Percentiles rank a stretch among this genome's conserved stretches.
These are phyloP conservation scores for Amorphotheca resinae DNA, from an alignment of 495 filamentous ascomycete species.

Conservation along the genomic window DNA sequence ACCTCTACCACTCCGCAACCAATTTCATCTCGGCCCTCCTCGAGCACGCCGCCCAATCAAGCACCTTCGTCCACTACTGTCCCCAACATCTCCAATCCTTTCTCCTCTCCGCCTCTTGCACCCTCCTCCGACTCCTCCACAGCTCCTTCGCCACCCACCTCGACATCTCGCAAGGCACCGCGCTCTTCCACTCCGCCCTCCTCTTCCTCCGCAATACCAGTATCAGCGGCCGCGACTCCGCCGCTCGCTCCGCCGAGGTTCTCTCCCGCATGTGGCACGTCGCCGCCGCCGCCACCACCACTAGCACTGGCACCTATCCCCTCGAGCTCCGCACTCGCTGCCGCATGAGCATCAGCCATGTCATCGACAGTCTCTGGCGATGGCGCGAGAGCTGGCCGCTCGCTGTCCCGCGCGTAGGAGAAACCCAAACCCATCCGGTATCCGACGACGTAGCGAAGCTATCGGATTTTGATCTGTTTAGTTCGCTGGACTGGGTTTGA, in stretches of 20 bases:
- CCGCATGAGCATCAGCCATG: slow-evolving; percentile 77
- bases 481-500: too few species aligned
- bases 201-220: slow-evolving; percentile 60
- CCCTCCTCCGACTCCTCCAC: slow-evolving; percentile 69
- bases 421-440: too few species aligned
- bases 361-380: slow-evolving; percentile 81
- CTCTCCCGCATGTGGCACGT: slow-evolving; percentile 73
- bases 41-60: slow-evolving; percentile 31
- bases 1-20: slow-evolving; percentile 60
- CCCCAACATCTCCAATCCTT: slow-evolving; percentile 80
- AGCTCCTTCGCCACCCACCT: slow-evolving; percentile 63
- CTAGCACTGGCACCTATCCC: slow-evolving; percentile 39
- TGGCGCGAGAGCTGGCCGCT: too few species aligned
- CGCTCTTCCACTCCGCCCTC: slow-evolving; percentile 61
- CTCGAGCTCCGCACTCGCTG: slow-evolving; percentile 70
- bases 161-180: slow-evolving; percentile 56
- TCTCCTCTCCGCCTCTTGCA: slow-evolving; percentile 72
- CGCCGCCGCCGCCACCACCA: slow-evolving; percentile 28
- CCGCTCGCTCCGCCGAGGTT: slow-evolving; percentile 68
- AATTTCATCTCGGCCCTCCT: slow-evolving; percentile 59
- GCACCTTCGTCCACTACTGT: slow-evolving; percentile 46
- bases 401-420: too few species aligned
- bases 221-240: slow-evolving; percentile 65
- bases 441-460: too few species aligned
- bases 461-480: too few species aligned